Conservation (phyloP, 768 basidiomycete genomes). For the Daedaleopsis sinensis region DNA sequence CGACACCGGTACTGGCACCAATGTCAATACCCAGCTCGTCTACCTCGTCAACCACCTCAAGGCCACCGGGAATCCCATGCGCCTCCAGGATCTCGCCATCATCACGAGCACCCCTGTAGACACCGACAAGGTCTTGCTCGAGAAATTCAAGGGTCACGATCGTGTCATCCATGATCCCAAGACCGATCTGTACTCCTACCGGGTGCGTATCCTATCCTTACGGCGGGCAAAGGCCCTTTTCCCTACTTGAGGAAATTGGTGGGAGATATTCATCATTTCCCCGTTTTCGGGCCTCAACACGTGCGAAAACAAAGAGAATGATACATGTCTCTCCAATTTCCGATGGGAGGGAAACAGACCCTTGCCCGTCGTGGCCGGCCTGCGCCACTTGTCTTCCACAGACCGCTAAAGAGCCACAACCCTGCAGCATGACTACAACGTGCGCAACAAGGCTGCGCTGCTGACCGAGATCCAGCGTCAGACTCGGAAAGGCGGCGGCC, state of each 20-base stretch:
- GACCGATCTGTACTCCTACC: slow-evolving; percentile 86
- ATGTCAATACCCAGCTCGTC: slow-evolving; percentile 86
- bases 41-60: slow-evolving; percentile 85
- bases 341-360: no score
- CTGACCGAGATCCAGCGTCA: slow-evolving; percentile 86
- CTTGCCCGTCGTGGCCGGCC: no score
- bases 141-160: slow-evolving; percentile 84
- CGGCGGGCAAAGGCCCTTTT: no score
- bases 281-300: no score
- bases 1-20: slow-evolving; percentile 78
- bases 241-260: no score
- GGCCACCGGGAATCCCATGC: slow-evolving; percentile 71
- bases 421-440: slow-evolving; percentile 79
- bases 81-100: slow-evolving; percentile 86
- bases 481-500: slow-evolving; percentile 81
- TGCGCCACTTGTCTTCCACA: neutral
- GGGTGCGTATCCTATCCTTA: slow-evolving; percentile 48
- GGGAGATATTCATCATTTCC: no score
- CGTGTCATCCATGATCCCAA: slow-evolving; percentile 78
- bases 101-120: slow-evolving; percentile 78
- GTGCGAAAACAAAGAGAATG: no score
- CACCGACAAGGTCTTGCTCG: slow-evolving; percentile 67
- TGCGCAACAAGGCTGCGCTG: slow-evolving; percentile 82
- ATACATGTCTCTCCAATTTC: no score
- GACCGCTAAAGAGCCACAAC: slow-evolving; percentile 1